Base-by-base conservation (phyloP, 345 rosid species). In the Arabis alpina region DNA sequence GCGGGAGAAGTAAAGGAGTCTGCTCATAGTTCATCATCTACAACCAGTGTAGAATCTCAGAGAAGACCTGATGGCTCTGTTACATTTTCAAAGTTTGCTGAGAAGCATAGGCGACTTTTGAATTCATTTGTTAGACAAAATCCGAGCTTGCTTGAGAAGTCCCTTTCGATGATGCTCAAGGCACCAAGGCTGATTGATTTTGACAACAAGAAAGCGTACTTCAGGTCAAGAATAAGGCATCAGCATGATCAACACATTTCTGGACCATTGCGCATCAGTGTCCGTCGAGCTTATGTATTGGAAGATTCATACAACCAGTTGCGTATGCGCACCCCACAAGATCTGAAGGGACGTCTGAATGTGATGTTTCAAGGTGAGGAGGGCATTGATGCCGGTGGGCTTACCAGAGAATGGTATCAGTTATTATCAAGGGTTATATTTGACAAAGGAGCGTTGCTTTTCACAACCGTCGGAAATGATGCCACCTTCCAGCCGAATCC, bases 361-460 rank as follows among this genome's bases (percentile, higher is more conserved):
- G 97, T 93, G 71, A 96, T 89, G 72, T 93, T 93, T 79, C 98
- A 93, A 81, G 97, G 97, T 72, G 98, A 93, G 72, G 98, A 93
- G 79, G 98, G 98, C 53, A 91, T 93, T 75, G 98, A 93, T 89
- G 98, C 98, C 54, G 98, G 98, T 37, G 98, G 98, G 54, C 82
- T 93, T 73, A 93, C 97, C 3, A 83, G 98, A 73, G 98, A 93
- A 79, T 93, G 97, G 98, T 93, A 93, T 87, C 98, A 93, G 75
- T 71, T 93, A 60, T 75, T 93, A 66, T 91, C 98, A 8, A 93
- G 98, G 80, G 96, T 93, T 63, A 84, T 93, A 72, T 93, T 93
- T 64, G 97, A 91, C 83, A 91, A 90, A 82, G 94, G 92, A 50
- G 94, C 98, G 27, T 80, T 93, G 78, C 97, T 91, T 54, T 93